Conservation (phyloP, 2,329 filamentous ascomycete genomes). For the Aureobasidium sp. region DNA sequence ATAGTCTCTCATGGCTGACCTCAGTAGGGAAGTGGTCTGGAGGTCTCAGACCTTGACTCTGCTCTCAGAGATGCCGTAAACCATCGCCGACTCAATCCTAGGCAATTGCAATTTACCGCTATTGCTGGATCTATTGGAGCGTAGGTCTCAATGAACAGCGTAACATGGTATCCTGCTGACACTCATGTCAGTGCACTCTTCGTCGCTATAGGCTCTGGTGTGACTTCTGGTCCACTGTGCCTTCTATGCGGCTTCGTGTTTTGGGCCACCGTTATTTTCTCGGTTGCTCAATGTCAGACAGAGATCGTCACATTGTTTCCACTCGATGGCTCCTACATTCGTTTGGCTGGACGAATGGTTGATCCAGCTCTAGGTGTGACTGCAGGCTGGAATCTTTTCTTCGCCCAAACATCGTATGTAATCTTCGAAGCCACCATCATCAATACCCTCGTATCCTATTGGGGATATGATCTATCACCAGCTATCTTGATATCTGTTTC, state of each 20-base stretch:
- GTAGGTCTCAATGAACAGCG: not conserved
- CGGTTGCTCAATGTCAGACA: conserved; percentile 58
- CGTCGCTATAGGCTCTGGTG: conserved; percentile 49
- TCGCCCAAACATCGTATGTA: conserved; percentile 41
- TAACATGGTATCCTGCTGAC: not conserved
- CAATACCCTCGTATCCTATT: conserved; percentile 13
- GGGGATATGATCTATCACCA: conserved; percentile 15
- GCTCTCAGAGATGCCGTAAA: not conserved
- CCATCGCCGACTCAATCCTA: conserved; percentile 46
- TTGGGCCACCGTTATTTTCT: conserved; percentile 49
- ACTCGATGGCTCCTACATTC: conserved; percentile 41
- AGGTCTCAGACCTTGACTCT: not conserved
- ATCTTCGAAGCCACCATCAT: conserved; percentile 35
- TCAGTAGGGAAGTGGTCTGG: not conserved
- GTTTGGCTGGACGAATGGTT: conserved; percentile 46
- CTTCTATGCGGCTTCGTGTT: conserved; percentile 53
- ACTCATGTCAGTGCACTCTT: conserved; percentile 21
- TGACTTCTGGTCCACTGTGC: conserved; percentile 43
- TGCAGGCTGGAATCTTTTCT: conserved; percentile 40
- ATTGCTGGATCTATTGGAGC: conserved; percentile 24
- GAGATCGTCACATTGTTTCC: conserved; percentile 59
- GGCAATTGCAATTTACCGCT: conserved; percentile 30
- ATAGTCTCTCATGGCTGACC: not conserved
- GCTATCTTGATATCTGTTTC: conserved; percentile 10
- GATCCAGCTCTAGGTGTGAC: conserved; percentile 50